Evolutionary conservation across 108 stramenopile genomes (phyloP), one percentile per base, ranked within the genome.

Genomic region (Skeletonema costatum): DNA sequence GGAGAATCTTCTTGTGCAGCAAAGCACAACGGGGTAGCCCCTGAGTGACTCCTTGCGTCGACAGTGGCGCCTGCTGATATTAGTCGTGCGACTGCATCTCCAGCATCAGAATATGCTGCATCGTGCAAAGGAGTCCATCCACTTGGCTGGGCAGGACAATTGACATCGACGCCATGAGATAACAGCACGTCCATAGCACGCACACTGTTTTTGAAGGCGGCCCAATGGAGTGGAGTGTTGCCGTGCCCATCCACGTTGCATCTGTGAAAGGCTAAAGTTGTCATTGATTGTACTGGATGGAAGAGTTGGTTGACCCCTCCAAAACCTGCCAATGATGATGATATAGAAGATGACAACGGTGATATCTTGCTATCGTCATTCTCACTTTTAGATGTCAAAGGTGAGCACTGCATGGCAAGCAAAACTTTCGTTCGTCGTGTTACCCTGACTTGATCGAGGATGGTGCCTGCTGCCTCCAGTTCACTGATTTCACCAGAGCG

Each of bases 41-140:
- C 96, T 29, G 87, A 87, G 70, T 89, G 91, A 25, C 89, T 90
- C 16, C 86, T 74, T 6, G 90, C 85, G 87, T 93, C 87, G 11
- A 97, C 88, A 42, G 82, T 62, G 11, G 96, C 94, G 10, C 93
- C 93, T 38, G 92, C 87, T 39, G 68, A 76, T 64, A 93, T 63
- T 17, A 97, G 75, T 1, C 89, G 87, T 39, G 64, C 82, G 25
- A 93, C 85, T n/a, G 89, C 87, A 42, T 82, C 87, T 21, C 73
- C 74, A n/a, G 89, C 85, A 75, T 94, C 90, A 31, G 91, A 89
- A 79, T 92, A 91, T 2, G 93, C 90, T 38, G 93, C 92, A 85
- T 95, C 92, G 71, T 93, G 92, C 35, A 95, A 74, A 21, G 96
- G 92, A 17, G 96, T 91, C 92, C 92, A 94, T n/a, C 96, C 96